These are phyloP conservation scores for Malassezia cuniculi DNA, from an alignment of 1,284 basidiomycete genomes.

Conservation along the genomic window DNA sequence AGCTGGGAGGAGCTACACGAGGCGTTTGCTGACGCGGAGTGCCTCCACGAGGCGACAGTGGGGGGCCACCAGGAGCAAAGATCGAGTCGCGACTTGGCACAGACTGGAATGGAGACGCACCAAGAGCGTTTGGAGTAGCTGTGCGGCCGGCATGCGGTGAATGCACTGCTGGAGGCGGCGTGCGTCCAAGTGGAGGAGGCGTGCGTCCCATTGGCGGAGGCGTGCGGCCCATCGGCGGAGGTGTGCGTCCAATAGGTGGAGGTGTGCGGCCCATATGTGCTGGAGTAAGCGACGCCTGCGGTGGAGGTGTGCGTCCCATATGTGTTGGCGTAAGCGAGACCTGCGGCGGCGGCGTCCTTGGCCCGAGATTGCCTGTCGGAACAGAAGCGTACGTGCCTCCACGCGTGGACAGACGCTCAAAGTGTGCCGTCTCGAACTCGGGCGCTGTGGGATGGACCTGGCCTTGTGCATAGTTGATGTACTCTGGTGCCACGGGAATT, in stretches of 20 bases:
- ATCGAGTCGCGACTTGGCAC: too few species aligned
- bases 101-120: too few species aligned
- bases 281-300: slow-evolving; percentile 1
- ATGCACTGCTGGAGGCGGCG: too few species aligned
- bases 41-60: too few species aligned
- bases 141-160: too few species aligned
- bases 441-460: slow-evolving; percentile 33
- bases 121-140: too few species aligned
- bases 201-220: too few species aligned
- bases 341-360: neutral
- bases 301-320: slow-evolving; percentile 9
- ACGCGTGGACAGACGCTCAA: slow-evolving; percentile 33
- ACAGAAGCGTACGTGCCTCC: too few species aligned
- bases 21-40: too few species aligned
- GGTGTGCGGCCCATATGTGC: neutral
- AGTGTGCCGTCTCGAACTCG: slow-evolving; percentile 26
- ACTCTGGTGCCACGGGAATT: slow-evolving; percentile 42
- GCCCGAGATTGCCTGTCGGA: too few species aligned
- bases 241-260: neutral
- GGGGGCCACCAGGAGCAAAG: slow-evolving; percentile 13
- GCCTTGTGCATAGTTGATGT: slow-evolving; percentile 42
- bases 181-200: too few species aligned
- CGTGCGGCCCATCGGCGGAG: slow-evolving; percentile 9
- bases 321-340: slow-evolving; percentile 2
- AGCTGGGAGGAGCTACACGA: too few species aligned